Percentiles rank a stretch among this genome's conserved stretches.
Conservation (phyloP, 306 rosid species). For the Corylus avellana region DNA sequence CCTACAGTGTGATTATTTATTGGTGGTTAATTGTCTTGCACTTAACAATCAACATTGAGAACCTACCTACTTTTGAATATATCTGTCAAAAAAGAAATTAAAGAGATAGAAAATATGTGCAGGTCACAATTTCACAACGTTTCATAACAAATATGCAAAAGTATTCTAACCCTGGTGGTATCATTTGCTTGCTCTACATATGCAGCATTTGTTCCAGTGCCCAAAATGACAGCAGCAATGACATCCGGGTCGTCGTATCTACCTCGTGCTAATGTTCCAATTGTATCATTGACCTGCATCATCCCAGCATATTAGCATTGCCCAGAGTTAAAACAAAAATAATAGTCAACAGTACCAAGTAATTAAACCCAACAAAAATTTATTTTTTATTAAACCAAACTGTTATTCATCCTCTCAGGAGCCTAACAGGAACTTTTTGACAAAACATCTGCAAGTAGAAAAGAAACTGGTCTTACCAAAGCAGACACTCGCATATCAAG, state of each 20-base stretch:
- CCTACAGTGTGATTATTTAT: no score
- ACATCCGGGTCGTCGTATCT: conserved; percentile 74
- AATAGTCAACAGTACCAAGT: conserved; percentile 7
- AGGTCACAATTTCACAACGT: no score
- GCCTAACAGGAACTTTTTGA: conserved; percentile 3
- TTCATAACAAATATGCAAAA: no score
- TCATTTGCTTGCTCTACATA: no score
- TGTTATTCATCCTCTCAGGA: conserved; percentile 19
- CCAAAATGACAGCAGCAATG: no score
- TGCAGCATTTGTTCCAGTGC: no score
- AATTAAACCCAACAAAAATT: conserved; percentile 20
- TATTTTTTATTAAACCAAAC: conserved; percentile 15
- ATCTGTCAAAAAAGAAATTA: no score
- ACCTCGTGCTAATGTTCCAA: conserved; percentile 93
- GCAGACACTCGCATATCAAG: conserved; percentile 92
- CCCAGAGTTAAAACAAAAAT: conserved; percentile 7
- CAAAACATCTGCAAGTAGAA: conserved; percentile 13
- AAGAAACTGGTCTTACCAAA: conserved; percentile 54
- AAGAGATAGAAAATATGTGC: no score
- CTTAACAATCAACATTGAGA: no score
- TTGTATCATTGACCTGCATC: conserved; percentile 90
- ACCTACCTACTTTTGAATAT: no score
- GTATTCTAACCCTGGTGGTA: no score
- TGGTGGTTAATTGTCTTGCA: no score
- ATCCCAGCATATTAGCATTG: conserved; percentile 31